Evolutionary conservation across 2,329 filamentous ascomycete species (phyloP), one percentile per base, ranked within the genome.

Genomic region (Nectriaceae sp.): DNA sequence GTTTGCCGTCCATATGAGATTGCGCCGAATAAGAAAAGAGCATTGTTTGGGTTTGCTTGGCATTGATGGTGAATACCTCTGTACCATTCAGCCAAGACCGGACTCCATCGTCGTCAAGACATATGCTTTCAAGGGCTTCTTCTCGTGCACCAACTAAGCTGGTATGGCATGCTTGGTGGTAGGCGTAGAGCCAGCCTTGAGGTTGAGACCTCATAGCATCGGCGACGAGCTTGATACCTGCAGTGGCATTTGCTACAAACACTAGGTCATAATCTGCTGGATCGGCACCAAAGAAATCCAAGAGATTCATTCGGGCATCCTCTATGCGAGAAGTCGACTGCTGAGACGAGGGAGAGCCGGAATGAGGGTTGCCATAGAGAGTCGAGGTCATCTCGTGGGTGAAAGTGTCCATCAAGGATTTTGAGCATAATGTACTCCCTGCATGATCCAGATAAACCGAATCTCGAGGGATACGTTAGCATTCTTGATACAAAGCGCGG

Each of bases 301-400:
- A 73, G 3, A 89, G 76, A 13, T 83, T 78, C 29, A 90, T 70
- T 8, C 93, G 83, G 22, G 87, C 75, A 66, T 92, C 83, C 55
- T 96, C 91, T 47, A 96, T 83, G 5, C 87, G 79, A 2, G 80
- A 77, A 0, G 88, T 87, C 0, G 89, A 87, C 24, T 85, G 76
- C 62, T 94, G 90, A 0, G 93, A 96, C 3, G 91, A 87, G 13
- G 79, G 74, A 2, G 92, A 96, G 42, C 84, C 87, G 1, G 93
- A 97, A 70, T 97, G 93, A 1, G 93, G 93, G 54, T 97, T 97
- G 31, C 92, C 93, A 58, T 92, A 91, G 1, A 97, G 75, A 59
- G 85, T 88, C 4, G 80, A 75, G 21, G 86, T 85, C 79, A 97
- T 87, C 50, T 94, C 89, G n/a, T 73, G 68, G 8, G 89, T 83